A percentile compares a stretch with the other conserved stretches of the same genome.
These are phyloP conservation scores for Prorocentrum cordatum DNA, from an alignment of 169 alveolate species.

Conservation along the genomic window DNA sequence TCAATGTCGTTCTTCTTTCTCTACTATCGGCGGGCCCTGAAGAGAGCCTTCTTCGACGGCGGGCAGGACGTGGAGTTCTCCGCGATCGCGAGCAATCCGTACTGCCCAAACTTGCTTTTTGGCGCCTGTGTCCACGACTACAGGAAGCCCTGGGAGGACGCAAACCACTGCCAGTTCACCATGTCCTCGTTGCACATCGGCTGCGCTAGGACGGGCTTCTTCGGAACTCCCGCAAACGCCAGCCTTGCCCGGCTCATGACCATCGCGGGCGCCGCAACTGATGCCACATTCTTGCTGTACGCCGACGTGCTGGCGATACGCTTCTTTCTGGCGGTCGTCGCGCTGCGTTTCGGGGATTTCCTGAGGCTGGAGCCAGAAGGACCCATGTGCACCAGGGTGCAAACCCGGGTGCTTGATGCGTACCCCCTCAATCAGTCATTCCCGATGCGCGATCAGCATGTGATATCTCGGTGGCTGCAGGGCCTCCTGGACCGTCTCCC, in stretches of 20 bases:
- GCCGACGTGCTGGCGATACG: background rate
- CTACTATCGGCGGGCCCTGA: background rate
- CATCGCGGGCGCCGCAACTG: background rate
- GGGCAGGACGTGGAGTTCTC: background rate
- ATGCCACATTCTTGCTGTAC: background rate
- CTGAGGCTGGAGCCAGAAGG: background rate
- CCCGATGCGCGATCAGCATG: too few species aligned
- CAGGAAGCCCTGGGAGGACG: background rate
- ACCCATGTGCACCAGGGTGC: too few species aligned
- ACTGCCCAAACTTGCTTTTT: background rate
- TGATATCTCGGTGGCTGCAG: too few species aligned
- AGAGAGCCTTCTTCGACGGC: background rate
- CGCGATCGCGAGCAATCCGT: background rate
- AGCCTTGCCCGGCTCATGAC: background rate
- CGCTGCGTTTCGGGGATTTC: background rate
- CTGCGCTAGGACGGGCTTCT: background rate
- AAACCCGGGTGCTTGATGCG: too few species aligned
- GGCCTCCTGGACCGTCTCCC: too few species aligned
- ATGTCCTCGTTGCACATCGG: background rate
- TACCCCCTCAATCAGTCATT: too few species aligned
- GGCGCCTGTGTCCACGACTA: background rate
- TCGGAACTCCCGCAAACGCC: background rate
- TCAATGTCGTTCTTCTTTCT: too few species aligned
- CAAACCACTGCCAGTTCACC: background rate
- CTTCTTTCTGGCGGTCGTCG: background rate